Evolutionary conservation across 2,329 filamentous ascomycete genomes (phyloP).

Genomic region (Colletotrichum sp.): DNA sequence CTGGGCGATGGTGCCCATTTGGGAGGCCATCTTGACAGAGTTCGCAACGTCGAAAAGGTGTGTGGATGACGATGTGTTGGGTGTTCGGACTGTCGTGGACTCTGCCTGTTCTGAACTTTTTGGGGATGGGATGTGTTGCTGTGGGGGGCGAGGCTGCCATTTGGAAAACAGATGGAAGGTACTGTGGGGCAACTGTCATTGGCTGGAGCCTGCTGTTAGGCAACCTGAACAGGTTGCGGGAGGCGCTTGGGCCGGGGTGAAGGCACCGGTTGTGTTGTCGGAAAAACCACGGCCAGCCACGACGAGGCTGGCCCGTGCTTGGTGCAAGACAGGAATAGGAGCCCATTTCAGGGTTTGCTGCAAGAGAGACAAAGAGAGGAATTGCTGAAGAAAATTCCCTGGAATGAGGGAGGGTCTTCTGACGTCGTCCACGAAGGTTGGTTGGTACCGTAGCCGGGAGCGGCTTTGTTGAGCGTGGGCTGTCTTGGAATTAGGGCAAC

Average conservation of each 20-base stretch:
- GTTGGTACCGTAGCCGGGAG: neutral
- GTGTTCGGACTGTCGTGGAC: conserved; percentile 5
- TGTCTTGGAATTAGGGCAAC: neutral
- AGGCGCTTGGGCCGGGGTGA: neutral
- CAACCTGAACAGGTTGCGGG: neutral
- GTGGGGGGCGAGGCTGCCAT: conserved; percentile 14
- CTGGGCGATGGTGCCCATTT: conserved; percentile 71
- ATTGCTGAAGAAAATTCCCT: neutral
- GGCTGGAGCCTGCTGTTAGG: neutral
- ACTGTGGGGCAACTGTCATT: conserved; percentile 12
- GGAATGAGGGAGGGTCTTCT: neutral
- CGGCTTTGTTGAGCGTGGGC: neutral
- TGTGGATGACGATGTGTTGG: neutral
- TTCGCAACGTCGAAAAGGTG: conserved; percentile 12
- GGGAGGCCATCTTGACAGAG: conserved; percentile 56
- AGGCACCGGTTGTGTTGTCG: neutral
- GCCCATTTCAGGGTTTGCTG: neutral
- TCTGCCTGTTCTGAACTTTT: conserved; percentile 13
- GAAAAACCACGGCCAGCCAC: conserved; percentile 8
- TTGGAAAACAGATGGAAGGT: conserved; percentile 14
- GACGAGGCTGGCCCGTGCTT: neutral
- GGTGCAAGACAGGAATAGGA: neutral
- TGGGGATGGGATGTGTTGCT: conserved; percentile 16
- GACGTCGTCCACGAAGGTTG: neutral
- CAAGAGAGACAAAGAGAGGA: neutral